Evolutionary conservation across 116 monocot species (phyloP), one percentile per base, ranked within the genome.

Genomic region (Posidonia oceanica): DNA sequence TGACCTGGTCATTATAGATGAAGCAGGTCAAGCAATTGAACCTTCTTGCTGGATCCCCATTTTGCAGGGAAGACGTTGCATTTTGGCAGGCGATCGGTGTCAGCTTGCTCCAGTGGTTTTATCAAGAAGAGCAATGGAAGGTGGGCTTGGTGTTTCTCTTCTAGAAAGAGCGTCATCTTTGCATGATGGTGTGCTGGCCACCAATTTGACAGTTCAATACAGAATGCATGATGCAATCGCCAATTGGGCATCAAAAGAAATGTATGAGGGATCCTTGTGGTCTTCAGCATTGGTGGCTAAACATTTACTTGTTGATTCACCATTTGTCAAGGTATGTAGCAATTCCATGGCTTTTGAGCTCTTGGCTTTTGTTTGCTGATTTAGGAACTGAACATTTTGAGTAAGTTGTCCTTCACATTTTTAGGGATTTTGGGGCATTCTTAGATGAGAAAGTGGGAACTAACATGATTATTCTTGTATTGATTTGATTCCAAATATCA

Each of bases 41-140:
- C 95, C 95, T 67, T 86, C 91, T 17, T 84, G 88, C 64, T 95
- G 91, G 95, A 95, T 95, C 39, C 95, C 95, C 38, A 88, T 95
- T 68, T 75, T 91, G 69, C 95, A 88, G 77, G 95, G 91, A 67
- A 88, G 88, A 40, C 84, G 95, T 0, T 88, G 91, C 66, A 86
- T 95, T 73, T 66, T 95, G 54, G 86, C 95, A 18, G 95, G 95
- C 37, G 95, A 95, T 75, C 88, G 86, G 23, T 86, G 84, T 75
- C 95, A 95, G 68, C 83, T 95, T 70, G 91, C 95, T 69, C 95
- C 95, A 40, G 88, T 95, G 20, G 76, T 95, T 69, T 81, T 95
- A 55, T 91, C 95, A 36, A 83, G 88, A 73, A 84, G 84, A 74
- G 95, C 95, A 61, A 73, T 95, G 86, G 88, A 91, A 64, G 95